Percentiles rank a stretch among this genome's conserved stretches.
phyloP scores from a whole-genome alignment of 768 basidiomycete genomes.

The Hysterangium stoloniferum region DNA sequence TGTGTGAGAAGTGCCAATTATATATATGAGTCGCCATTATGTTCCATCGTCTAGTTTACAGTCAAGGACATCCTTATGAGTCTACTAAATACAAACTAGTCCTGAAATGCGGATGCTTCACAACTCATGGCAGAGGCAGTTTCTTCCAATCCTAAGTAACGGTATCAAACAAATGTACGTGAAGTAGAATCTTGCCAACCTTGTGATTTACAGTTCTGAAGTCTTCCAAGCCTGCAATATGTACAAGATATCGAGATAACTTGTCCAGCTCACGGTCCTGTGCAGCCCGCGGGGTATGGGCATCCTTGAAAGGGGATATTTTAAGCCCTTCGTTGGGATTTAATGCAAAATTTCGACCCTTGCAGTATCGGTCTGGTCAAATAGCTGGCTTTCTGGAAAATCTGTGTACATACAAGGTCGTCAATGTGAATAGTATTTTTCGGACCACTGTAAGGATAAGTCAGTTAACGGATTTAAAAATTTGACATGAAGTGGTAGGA shows the following conservation, averaged over 20 bases:
- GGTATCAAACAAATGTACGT: slow-evolving; percentile 1
- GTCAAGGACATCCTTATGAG: too few relatives aligned
- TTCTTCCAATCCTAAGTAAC: slow-evolving; percentile 28
- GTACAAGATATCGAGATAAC: slow-evolving; percentile 55
- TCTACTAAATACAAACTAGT: too few relatives aligned
- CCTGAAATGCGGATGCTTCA: background rate
- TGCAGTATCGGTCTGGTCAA: background rate
- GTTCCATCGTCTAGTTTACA: background rate
- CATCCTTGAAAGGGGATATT: slow-evolving; percentile 74
- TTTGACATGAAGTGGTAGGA: slow-evolving; percentile 3
- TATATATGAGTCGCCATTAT: too few relatives aligned
- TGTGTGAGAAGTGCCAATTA: too few relatives aligned
- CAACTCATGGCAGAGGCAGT: slow-evolving; percentile 2
- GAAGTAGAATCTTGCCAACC: slow-evolving; percentile 30
- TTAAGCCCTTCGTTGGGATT: slow-evolving; percentile 81
- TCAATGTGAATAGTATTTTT: slow-evolving; percentile 83
- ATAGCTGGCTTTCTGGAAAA: background rate
- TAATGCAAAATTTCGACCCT: slow-evolving; percentile 82
- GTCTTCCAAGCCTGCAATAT: slow-evolving; percentile 52
- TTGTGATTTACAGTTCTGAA: slow-evolving; percentile 61
- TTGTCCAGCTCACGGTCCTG: slow-evolving; percentile 63
- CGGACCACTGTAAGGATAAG: slow-evolving; percentile 36
- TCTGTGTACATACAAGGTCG: slow-evolving; percentile 50
- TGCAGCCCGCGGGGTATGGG: slow-evolving; percentile 52
- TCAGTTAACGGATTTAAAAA: background rate